Percentiles rank a stretch among this genome's conserved stretches.
These are phyloP conservation scores for Dryadomyces quercivorus DNA, from an alignment of 2,329 filamentous ascomycete genomes.

Conservation along the genomic window DNA sequence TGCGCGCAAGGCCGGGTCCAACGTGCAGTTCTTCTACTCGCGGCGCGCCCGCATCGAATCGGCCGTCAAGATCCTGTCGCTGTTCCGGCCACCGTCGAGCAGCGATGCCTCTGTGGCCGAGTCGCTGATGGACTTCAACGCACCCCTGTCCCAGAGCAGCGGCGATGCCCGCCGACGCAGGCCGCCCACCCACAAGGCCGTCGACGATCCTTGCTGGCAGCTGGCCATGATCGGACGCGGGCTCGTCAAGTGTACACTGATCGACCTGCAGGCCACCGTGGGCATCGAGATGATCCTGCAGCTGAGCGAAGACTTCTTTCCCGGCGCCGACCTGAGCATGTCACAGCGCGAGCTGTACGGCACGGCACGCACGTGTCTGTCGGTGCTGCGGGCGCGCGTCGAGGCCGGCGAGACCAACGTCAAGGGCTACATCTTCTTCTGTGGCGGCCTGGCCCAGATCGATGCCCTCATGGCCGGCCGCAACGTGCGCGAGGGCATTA, in stretches of 20 bases:
- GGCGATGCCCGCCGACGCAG: background rate
- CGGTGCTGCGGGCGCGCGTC: constrained; percentile 8
- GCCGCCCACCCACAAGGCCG: background rate
- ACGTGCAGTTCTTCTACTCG: constrained; percentile 13
- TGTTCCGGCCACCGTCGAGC: background rate
- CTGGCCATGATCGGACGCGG: constrained; percentile 11
- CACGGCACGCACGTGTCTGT: background rate
- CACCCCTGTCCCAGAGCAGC: no score
- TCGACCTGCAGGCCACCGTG: constrained; percentile 9
- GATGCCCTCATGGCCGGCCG: constrained; percentile 9
- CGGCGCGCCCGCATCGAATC: constrained; percentile 12
- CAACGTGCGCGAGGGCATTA: constrained; percentile 3
- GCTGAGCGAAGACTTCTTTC: constrained; percentile 11
- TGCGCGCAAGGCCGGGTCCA: constrained; percentile 7
- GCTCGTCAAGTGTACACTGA: constrained; percentile 12
- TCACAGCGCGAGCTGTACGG: constrained; percentile 13
- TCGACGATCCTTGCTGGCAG: constrained; percentile 6
- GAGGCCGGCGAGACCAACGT: constrained; percentile 13
- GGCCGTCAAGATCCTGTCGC: constrained; percentile 8
- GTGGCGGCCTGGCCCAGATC: constrained; percentile 9
- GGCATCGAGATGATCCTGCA: constrained; percentile 11
- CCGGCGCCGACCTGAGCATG: constrained; percentile 8
- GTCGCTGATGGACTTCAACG: background rate
- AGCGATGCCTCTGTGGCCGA: background rate
- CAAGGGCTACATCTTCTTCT: constrained; percentile 11